Percentiles rank a stretch among this genome's conserved stretches.
Conservation (phyloP, 2,329 filamentous ascomycete species). For the Xylaria sp. region DNA sequence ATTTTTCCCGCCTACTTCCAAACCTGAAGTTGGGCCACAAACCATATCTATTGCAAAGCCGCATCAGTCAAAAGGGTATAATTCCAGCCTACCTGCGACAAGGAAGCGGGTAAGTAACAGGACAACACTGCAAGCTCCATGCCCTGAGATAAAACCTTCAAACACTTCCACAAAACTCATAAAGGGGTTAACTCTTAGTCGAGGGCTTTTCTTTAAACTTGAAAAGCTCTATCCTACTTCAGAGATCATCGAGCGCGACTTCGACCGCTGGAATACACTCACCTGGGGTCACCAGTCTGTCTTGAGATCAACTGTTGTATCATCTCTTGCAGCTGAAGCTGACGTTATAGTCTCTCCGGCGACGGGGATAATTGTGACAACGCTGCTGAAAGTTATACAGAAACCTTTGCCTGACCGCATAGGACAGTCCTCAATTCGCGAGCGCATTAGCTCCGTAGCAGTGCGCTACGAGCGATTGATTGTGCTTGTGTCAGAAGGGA, state of each 20-base stretch:
- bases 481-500: conserved; percentile 72
- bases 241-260: conserved; percentile 71
- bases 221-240: conserved; percentile 60
- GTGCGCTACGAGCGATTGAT: conserved; percentile 73
- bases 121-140: conserved; percentile 31
- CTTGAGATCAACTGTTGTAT: conserved; percentile 52
- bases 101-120: background rate
- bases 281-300: conserved; percentile 51
- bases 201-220: conserved; percentile 62
- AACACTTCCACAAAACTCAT: conserved; percentile 55
- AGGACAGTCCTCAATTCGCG: conserved; percentile 60
- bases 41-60: background rate
- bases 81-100: background rate
- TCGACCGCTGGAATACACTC: conserved; percentile 54
- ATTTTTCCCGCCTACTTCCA: conserved; percentile 41
- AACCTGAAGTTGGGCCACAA: background rate
- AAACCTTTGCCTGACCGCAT: conserved; percentile 72
- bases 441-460: conserved; percentile 65
- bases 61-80: background rate
- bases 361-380: conserved; percentile 76
- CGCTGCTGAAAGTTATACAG: conserved; percentile 78
- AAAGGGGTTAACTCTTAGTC: conserved; percentile 61
- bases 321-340: conserved; percentile 66
- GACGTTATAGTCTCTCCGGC: conserved; percentile 78
- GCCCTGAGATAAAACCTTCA: conserved; percentile 34